Evolutionary conservation across 1,284 basidiomycete species (phyloP).

Genomic region (Xerocomus nothofagi): DNA sequence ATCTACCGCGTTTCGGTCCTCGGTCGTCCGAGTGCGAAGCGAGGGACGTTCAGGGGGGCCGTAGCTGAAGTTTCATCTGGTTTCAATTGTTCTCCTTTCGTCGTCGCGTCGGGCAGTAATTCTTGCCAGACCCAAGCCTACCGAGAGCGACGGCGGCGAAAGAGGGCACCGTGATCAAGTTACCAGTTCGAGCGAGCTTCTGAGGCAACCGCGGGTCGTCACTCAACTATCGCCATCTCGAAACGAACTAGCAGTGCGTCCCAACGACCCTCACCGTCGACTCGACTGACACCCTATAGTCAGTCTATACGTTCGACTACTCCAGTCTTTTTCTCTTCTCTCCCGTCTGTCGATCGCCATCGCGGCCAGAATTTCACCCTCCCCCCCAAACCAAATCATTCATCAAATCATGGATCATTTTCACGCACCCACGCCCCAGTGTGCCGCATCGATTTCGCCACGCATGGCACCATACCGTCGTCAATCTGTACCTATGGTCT

Average conservation of each 20-base stretch:
- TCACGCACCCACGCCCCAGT: conserved; percentile 23
- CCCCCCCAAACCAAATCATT: neutral
- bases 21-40: neutral
- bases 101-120: neutral
- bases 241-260: conserved; percentile 19
- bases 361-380: neutral
- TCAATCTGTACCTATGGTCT: conserved; percentile 22
- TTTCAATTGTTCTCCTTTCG: conserved; percentile 1
- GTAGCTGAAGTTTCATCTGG: conserved; percentile 3
- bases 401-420: conserved; percentile 27
- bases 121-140: neutral
- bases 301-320: neutral
- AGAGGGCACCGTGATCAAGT: conserved; percentile 9
- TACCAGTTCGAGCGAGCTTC: conserved; percentile 19
- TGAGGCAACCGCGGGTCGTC: conserved; percentile 11
- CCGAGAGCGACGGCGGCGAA: conserved; percentile 4
- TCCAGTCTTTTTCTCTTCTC: conserved; percentile 1
- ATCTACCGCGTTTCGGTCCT: too few species aligned
- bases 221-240: conserved; percentile 2
- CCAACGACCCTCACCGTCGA: neutral
- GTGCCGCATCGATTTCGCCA: conserved; percentile 13
- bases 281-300: conserved; percentile 14
- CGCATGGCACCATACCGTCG: conserved; percentile 18
- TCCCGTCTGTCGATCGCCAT: neutral
- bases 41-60: neutral